These are phyloP conservation scores for Euphorbia pulcherrima DNA, from an alignment of 345 rosid species.

Conservation along the genomic window DNA sequence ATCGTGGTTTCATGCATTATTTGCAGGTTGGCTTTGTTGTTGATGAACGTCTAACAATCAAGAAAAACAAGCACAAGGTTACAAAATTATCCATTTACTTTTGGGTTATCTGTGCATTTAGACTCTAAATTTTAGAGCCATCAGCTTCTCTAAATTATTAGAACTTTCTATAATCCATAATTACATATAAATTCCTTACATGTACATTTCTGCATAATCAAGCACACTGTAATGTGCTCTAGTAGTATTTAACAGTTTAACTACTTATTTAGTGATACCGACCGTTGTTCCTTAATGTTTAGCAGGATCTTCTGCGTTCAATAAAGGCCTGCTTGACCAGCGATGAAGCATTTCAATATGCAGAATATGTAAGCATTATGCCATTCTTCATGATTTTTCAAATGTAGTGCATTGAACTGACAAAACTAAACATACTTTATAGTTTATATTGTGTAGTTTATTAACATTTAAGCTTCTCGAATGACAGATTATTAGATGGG, in stretches of 20 bases:
- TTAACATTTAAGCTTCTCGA: constrained; percentile 5
- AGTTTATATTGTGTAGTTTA: neutral
- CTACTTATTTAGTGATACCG: neutral
- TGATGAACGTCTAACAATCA: constrained; percentile 71
- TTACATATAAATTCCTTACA: neutral
- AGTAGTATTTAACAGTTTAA: no score
- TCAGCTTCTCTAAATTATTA: neutral
- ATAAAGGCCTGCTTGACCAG: constrained; percentile 58
- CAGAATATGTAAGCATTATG: constrained; percentile 66
- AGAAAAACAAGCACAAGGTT: constrained; percentile 85
- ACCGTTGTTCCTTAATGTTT: neutral
- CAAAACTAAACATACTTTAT: neutral
- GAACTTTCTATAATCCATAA: neutral
- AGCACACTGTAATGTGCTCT: neutral
- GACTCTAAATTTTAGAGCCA: neutral
- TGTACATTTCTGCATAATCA: neutral
- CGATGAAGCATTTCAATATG: constrained; percentile 73
- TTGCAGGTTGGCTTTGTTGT: constrained; percentile 76
- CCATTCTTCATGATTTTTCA: constrained; percentile 3
- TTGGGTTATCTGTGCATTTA: neutral
- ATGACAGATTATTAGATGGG: constrained; percentile 75
- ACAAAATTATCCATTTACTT: constrained; percentile 6
- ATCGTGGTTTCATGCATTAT: neutral
- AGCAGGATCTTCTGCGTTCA: constrained; percentile 66
- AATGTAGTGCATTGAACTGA: neutral